Conservation (phyloP, 768 basidiomycete genomes). For the Leccinum olivaceopallidum region DNA sequence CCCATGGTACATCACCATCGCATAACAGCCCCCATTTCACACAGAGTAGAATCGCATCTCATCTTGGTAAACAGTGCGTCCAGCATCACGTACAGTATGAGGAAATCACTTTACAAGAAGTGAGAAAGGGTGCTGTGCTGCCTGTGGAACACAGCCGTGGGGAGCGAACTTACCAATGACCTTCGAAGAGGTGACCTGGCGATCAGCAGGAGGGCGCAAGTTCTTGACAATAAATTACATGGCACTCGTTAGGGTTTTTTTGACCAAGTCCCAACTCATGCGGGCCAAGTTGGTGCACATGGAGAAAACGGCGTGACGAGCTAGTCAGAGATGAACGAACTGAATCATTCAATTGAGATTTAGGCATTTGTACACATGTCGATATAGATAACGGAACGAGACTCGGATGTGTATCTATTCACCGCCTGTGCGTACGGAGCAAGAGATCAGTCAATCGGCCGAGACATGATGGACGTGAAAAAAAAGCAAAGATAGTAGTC, state of each 20-base stretch:
- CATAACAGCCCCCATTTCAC: too few species aligned
- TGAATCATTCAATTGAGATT: background rate
- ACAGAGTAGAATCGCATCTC: too few species aligned
- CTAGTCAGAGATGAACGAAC: background rate
- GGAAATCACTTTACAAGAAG: too few species aligned
- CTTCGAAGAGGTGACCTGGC: too few species aligned
- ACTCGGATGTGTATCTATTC: background rate
- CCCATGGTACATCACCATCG: too few species aligned
- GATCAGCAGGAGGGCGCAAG: too few species aligned
- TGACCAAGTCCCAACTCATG: constrained; percentile 69
- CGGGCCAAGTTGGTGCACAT: constrained; percentile 79
- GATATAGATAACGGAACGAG: background rate
- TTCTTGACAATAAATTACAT: background rate
- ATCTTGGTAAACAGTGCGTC: too few species aligned
- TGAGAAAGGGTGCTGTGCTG: too few species aligned
- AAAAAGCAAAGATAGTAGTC: constrained; percentile 12
- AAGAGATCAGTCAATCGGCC: constrained; percentile 4
- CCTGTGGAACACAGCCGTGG: too few species aligned
- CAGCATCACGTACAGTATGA: too few species aligned
- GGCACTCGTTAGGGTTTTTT: constrained; percentile 50
- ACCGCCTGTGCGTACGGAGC: background rate
- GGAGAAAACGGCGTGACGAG: constrained; percentile 55
- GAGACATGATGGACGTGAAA: background rate
- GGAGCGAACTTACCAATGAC: too few species aligned
- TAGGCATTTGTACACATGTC: background rate